Percentiles rank a stretch among this genome's conserved stretches.
phyloP scores from a whole-genome alignment of 768 basidiomycete genomes.

The Coprinopsis cinerea region DNA sequence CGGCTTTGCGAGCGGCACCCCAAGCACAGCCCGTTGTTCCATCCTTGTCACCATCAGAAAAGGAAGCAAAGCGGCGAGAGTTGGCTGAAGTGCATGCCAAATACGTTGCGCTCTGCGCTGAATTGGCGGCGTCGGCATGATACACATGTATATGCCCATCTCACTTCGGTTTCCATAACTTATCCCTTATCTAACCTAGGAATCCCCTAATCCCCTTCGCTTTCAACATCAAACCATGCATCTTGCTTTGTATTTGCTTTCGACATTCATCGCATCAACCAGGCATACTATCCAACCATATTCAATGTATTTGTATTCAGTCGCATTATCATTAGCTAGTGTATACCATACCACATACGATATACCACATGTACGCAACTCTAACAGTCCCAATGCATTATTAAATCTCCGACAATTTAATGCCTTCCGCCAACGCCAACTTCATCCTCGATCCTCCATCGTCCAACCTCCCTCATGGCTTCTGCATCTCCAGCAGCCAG shows the following conservation, averaged over 20 bases:
- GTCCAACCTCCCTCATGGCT: slow-evolving; percentile 87
- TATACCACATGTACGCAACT: not conserved
- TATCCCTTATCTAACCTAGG: not conserved
- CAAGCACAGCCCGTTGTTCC: not conserved
- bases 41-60: not conserved
- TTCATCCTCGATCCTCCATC: slow-evolving; percentile 82
- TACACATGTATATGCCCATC: not conserved
- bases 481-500: slow-evolving; percentile 67
- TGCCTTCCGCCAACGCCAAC: slow-evolving; percentile 55
- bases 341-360: not conserved
- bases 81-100: not conserved
- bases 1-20: too few species aligned
- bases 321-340: not conserved
- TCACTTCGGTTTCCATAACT: not conserved
- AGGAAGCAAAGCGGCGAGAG: slow-evolving; percentile 4
- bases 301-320: not conserved
- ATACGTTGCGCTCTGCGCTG: not conserved
- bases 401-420: slow-evolving; percentile 25
- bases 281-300: not conserved
- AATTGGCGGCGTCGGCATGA: not conserved
- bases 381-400: not conserved
- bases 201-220: too few species aligned
- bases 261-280: not conserved
- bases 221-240: too few species aligned
- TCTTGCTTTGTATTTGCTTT: not conserved